These are phyloP conservation scores for Phlebiopsis flavidoalba DNA, from an alignment of 768 basidiomycete species.

Conservation along the genomic window DNA sequence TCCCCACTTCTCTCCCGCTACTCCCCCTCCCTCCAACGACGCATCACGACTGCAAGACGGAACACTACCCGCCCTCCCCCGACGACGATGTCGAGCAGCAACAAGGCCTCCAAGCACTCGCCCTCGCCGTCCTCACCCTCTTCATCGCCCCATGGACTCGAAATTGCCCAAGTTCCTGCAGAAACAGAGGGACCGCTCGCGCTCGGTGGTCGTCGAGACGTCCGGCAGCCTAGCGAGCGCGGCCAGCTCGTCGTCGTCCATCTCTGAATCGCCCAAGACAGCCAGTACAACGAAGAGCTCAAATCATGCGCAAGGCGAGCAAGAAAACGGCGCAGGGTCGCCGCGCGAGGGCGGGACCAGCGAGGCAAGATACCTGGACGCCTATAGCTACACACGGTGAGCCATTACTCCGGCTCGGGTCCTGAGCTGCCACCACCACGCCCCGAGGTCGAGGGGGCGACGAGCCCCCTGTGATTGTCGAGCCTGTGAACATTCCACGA, in stretches of 20 bases:
- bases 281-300: constrained; percentile 7
- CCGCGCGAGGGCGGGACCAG: constrained; percentile 18
- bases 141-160: constrained; percentile 35
- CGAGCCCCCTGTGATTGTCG: constrained; percentile 64
- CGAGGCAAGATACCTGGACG: constrained; percentile 20
- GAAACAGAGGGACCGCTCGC: constrained; percentile 61
- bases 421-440: constrained; percentile 12
- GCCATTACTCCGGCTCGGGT: constrained; percentile 30
- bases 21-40: too few relatives aligned
- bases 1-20: not conserved
- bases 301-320: constrained; percentile 8
- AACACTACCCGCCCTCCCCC: too few relatives aligned
- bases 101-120: constrained; percentile 35
- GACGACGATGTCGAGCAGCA: constrained; percentile 43
- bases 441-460: constrained; percentile 27
- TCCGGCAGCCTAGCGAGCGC: constrained; percentile 30
- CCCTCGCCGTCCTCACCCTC: constrained; percentile 39
- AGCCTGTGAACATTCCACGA: constrained; percentile 52
- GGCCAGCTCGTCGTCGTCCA: constrained; percentile 39
- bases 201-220: constrained; percentile 42
- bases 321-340: constrained; percentile 13
- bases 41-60: constrained; percentile 21
- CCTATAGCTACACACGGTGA: constrained; percentile 22
- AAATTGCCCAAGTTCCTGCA: constrained; percentile 68
- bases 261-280: constrained; percentile 23